A percentile compares a stretch with the other conserved stretches of the same genome.
These are phyloP conservation scores for Exophiala bonariae DNA, from an alignment of 2,329 filamentous ascomycete species.

Conservation along the genomic window DNA sequence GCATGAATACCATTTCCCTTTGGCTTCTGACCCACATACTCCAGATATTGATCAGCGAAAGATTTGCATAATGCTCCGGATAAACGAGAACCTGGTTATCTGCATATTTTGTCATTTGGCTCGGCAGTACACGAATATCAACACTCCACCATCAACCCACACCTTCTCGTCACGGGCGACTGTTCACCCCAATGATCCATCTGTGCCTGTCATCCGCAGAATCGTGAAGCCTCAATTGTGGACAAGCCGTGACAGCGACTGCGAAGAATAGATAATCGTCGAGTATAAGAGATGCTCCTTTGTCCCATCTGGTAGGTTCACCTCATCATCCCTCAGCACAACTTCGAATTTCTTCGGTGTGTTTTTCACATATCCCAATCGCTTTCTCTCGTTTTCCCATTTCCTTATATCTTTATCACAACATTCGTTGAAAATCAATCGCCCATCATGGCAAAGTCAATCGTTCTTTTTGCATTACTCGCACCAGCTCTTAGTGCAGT, in stretches of 20 bases:
- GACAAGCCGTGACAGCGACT: neutral
- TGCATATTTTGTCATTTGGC: no score
- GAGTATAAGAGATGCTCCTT: neutral
- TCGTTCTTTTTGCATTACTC: conserved; percentile 21
- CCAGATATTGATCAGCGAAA: neutral
- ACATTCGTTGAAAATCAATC: conserved; percentile 16
- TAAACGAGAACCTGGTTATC: no score
- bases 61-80: neutral
- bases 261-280: neutral
- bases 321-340: neutral
- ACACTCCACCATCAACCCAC: no score
- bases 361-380: neutral
- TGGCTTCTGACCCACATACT: neutral
- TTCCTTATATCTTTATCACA: conserved; percentile 5
- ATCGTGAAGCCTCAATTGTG: no score
- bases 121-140: no score
- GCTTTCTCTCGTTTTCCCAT: conserved; percentile 16
- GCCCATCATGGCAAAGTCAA: conserved; percentile 16
- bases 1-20: neutral
- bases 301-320: neutral
- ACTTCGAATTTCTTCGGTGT: neutral
- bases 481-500: conserved; percentile 19
- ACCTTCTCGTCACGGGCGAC: no score
- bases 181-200: no score
- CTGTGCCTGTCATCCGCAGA: no score